Evolutionary conservation across 192 early-diverging fungal genomes (phyloP).

Genomic region (Chytriomyces confervae): DNA sequence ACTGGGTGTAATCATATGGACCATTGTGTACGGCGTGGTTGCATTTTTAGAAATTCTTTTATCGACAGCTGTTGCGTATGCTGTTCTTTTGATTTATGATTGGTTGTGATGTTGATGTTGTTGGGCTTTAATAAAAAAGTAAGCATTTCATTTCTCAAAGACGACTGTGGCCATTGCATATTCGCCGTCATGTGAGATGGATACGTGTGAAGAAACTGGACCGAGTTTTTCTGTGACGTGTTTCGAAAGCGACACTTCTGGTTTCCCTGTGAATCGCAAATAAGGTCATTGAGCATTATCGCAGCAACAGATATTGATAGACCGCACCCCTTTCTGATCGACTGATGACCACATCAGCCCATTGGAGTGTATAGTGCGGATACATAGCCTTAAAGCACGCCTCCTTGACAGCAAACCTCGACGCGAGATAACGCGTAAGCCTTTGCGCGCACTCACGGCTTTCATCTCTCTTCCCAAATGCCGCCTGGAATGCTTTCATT

Average conservation of each 20-base stretch:
- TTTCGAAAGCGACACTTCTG: background rate
- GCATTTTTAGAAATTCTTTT: slow-evolving; percentile 21
- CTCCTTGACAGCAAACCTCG: slow-evolving; percentile 76
- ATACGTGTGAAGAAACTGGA: slow-evolving; percentile 53
- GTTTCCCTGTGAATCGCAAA: background rate
- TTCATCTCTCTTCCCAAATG: background rate
- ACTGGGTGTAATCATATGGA: background rate
- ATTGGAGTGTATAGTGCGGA: slow-evolving; percentile 59
- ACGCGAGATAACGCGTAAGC: slow-evolving; percentile 3
- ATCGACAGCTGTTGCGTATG: slow-evolving; percentile 14
- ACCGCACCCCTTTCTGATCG: background rate
- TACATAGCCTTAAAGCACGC: slow-evolving; percentile 76
- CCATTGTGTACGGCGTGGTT: background rate
- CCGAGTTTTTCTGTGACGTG: background rate
- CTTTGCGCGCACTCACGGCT: background rate
- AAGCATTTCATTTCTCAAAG: slow-evolving; percentile 50
- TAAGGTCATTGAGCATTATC: background rate
- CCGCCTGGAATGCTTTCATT: background rate
- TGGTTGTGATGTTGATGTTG: slow-evolving; percentile 23
- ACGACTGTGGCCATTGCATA: slow-evolving; percentile 73
- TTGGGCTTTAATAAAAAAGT: background rate
- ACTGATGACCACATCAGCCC: slow-evolving; percentile 63
- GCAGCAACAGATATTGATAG: background rate
- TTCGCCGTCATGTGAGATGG: slow-evolving; percentile 82
- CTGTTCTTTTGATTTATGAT: slow-evolving; percentile 25